These are phyloP conservation scores for Phialophora tarda DNA, from an alignment of 2,329 filamentous ascomycete species.

Conservation along the genomic window DNA sequence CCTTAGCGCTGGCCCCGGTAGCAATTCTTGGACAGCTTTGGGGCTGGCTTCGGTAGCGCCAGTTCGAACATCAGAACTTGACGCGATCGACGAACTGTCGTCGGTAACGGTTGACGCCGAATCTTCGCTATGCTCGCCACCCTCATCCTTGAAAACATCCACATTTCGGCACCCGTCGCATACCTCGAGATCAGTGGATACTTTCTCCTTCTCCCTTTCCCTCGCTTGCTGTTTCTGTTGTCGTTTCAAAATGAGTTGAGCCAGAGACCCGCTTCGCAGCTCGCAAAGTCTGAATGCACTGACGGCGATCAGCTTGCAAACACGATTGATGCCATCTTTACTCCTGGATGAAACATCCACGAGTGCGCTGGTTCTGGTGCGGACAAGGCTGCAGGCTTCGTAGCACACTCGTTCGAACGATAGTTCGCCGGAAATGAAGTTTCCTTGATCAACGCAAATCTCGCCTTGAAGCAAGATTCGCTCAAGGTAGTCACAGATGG, in stretches of 20 bases:
- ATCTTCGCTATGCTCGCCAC: conserved; percentile 4
- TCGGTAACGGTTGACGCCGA: conserved; percentile 5
- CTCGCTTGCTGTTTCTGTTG: not conserved
- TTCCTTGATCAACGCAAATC: conserved; percentile 23
- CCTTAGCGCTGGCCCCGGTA: not conserved
- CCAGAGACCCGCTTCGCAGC: conserved; percentile 32
- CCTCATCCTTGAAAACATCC: not conserved
- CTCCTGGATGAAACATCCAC: conserved; percentile 33
- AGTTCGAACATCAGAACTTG: not conserved
- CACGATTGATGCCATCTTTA: conserved; percentile 34
- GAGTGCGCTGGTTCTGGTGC: conserved; percentile 32
- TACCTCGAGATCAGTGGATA: not conserved
- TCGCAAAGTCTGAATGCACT: conserved; percentile 36
- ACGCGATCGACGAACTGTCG: conserved; percentile 5
- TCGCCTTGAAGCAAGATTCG: conserved; percentile 30
- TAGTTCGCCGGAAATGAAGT: conserved; percentile 26
- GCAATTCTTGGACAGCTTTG: not conserved
- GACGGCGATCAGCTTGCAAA: conserved; percentile 36
- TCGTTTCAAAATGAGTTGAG: conserved; percentile 13
- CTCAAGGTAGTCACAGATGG: conserved; percentile 34
- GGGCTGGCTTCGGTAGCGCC: conserved; percentile 3
- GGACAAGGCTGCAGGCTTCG: conserved; percentile 33
- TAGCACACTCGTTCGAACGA: conserved; percentile 32
- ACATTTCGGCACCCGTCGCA: not conserved
- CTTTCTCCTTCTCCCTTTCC: not conserved